Evolutionary conservation across 306 rosid species (phyloP), one percentile per base, ranked within the genome.

Genomic region (Pueraria montana): DNA sequence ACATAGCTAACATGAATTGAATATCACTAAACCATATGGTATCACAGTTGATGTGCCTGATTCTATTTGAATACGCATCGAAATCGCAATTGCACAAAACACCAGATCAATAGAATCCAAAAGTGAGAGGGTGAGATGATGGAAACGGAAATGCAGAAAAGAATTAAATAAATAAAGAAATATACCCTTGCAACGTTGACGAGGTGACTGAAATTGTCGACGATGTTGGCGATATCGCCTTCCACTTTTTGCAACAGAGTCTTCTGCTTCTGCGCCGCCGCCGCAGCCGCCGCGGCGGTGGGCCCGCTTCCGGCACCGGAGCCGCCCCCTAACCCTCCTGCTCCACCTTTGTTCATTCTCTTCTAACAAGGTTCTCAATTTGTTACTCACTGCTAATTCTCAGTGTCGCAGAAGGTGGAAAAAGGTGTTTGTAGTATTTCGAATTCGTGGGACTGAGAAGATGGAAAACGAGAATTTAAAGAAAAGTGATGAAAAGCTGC

Each of bases 161-260:
- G 0, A 5, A 61, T 10, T 59, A 1, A 24, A 11, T 27, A 26
- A 61, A 61, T 62, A n/a, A n/a, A n/a, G n/a, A 13, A 4, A 62
- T 7, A 63, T 68, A 95, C 99, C 90, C 94, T 86, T 21, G 98
- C 92, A 78, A 88, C 98, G 58, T 89, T 92, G 79, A 93, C 97
- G 64, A 95, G 97, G 82, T 89, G 92, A 86, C 90, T 93, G 91
- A 95, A 95, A 84, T 92, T 88, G 86, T 95, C 99, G 26, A 95
- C 96, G 65, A 93, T 93, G 70, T 61, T 87, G 76, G 87, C 90
- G 4, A 95, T 92, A 68, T 95, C 97, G 3, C 74, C 83, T 64
- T 93, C 94, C 18, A 95, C 93, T 81, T 85, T 88, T 32, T 89
- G 93, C 82, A 93, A 61, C 86, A 92, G 67, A 1, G 89, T 86